Conservation (phyloP, 129 eudicot genomes). For the Pulicaria dysenterica region DNA sequence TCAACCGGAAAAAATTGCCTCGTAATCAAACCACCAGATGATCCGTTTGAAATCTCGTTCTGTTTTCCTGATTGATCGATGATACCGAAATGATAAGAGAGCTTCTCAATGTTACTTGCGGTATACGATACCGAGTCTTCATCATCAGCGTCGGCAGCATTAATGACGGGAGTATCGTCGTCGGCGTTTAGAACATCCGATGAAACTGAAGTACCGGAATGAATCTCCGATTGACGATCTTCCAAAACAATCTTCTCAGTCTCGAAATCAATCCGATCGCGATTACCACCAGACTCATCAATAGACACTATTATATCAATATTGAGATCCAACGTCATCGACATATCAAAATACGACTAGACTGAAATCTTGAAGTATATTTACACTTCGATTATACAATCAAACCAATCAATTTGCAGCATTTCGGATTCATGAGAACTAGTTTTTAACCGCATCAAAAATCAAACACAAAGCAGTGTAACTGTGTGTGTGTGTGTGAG, state of each 20-base stretch:
- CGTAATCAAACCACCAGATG: conserved; percentile 41
- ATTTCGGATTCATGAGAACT: conserved; percentile 26
- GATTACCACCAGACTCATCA: conserved; percentile 25
- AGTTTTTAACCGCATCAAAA: conserved; percentile 28
- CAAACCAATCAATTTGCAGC: conserved; percentile 14
- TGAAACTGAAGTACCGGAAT: conserved; percentile 48
- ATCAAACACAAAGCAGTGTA: conserved; percentile 23
- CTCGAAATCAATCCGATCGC: conserved; percentile 25
- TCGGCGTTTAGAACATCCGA: conserved; percentile 51
- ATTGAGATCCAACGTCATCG: conserved; percentile 72
- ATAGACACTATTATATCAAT: conserved; percentile 35
- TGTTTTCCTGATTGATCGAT: conserved; percentile 10
- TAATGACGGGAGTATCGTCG: conserved; percentile 35
- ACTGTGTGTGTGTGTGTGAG: conserved; percentile 12
- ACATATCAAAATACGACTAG: conserved; percentile 1
- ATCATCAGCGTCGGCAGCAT: conserved; percentile 33
- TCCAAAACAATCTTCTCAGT: conserved; percentile 21
- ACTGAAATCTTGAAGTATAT: conserved; percentile 7
- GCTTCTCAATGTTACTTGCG: conserved; percentile 19
- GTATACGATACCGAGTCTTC: conserved; percentile 27
- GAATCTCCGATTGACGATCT: conserved; percentile 37
- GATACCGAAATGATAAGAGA: conserved; percentile 5
- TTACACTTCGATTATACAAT: conserved; percentile 12
- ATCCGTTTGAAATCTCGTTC: conserved; percentile 12
- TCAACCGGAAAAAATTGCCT: conserved; percentile 66